A percentile compares a stretch with the other conserved stretches of the same genome.
phyloP scores from a whole-genome alignment of 2,329 filamentous ascomycete genomes.

The Ilyonectria destructans region DNA sequence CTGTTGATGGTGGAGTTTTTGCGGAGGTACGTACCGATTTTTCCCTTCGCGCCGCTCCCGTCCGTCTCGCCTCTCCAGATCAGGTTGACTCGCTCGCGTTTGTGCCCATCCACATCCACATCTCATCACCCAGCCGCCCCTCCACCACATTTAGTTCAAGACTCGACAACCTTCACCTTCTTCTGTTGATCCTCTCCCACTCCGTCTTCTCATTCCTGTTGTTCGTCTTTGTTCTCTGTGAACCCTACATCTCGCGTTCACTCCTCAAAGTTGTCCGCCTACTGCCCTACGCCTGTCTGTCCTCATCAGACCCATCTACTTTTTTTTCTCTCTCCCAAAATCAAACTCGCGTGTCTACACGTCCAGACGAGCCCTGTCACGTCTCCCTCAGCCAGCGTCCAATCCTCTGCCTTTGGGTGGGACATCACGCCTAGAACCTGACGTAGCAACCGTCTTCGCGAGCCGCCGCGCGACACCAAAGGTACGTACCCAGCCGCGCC shows the following conservation, averaged over 20 bases:
- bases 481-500: conserved; percentile 55
- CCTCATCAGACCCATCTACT: conserved; percentile 15
- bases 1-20: conserved; percentile 62
- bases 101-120: conserved; percentile 39
- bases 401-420: conserved; percentile 48
- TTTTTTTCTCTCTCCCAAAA: conserved; percentile 16
- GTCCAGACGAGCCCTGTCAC: conserved; percentile 40
- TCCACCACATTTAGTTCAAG: conserved; percentile 44
- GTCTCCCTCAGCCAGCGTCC: conserved; percentile 41
- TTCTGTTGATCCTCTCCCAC: conserved; percentile 40
- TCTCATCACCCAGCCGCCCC: conserved; percentile 42
- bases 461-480: conserved; percentile 50
- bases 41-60: conserved; percentile 35
- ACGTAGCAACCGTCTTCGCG: conserved; percentile 54
- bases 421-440: conserved; percentile 49
- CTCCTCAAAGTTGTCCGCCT: conserved; percentile 24
- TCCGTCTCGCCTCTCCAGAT: conserved; percentile 37
- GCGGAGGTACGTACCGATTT: conserved; percentile 42
- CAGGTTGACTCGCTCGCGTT: conserved; percentile 42
- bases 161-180: conserved; percentile 36
- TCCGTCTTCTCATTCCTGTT: conserved; percentile 34
- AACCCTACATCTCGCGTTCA: conserved; percentile 16
- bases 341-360: conserved; percentile 42
- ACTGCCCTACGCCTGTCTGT: conserved; percentile 26
- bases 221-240: conserved; percentile 35